A percentile compares a stretch with the other conserved stretches of the same genome.
Evolutionary conservation across 164 flowering plant genomes (phyloP).

Genomic region (Brasenia schreberi): DNA sequence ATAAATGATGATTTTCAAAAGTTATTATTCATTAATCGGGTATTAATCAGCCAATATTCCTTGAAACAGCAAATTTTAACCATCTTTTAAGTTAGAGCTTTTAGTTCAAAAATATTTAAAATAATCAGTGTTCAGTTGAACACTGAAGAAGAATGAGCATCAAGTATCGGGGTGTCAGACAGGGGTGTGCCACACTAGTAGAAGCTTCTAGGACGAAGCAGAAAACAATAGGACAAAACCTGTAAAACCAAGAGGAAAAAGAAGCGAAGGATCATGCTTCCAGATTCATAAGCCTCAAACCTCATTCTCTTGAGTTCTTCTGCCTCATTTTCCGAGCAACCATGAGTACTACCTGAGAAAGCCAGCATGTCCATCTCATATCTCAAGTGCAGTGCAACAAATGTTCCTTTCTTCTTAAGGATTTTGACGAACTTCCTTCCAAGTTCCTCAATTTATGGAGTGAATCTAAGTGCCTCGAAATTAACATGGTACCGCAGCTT

Average conservation of each 20-base stretch:
- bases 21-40: no score
- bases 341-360: constrained; percentile 78
- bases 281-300: constrained; percentile 14
- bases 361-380: constrained; percentile 94
- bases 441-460: constrained; percentile 53
- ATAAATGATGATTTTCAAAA: no score
- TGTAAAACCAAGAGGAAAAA: no score
- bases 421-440: constrained; percentile 47
- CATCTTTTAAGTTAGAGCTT: no score
- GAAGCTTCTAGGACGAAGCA: no score
- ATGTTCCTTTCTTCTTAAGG: constrained; percentile 46
- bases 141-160: background rate
- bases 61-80: no score
- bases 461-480: constrained; percentile 62
- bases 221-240: no score
- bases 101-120: no score
- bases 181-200: no score
- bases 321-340: constrained; percentile 49
- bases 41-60: no score
- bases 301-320: constrained; percentile 60
- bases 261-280: background rate
- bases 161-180: background rate
- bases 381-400: constrained; percentile 66
- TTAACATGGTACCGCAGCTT: constrained; percentile 68
- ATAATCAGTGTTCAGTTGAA: no score